These are phyloP conservation scores for Pseudophaeomoniella oleicola DNA, from an alignment of 2,329 filamentous ascomycete genomes.

Conservation along the genomic window DNA sequence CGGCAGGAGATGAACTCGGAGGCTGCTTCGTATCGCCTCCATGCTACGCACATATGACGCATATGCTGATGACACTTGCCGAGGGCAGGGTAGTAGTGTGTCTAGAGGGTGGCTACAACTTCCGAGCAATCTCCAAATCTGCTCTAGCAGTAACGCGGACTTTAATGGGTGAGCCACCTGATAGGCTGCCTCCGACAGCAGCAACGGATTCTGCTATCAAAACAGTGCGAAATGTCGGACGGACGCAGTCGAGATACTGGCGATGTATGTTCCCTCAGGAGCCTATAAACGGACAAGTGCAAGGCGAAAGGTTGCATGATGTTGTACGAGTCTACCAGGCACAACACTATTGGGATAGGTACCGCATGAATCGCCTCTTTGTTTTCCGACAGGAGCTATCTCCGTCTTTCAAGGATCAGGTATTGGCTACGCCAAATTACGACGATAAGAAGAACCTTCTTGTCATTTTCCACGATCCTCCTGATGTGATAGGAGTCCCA, in stretches of 20 bases:
- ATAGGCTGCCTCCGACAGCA: constrained; percentile 33
- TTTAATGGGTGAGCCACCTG: constrained; percentile 87
- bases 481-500: constrained; percentile 53
- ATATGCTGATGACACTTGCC: constrained; percentile 95
- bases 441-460: constrained; percentile 53
- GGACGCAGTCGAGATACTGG: constrained; percentile 59
- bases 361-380: constrained; percentile 66
- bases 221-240: constrained; percentile 42
- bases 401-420: constrained; percentile 71
- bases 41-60: constrained; percentile 96
- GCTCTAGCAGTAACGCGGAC: constrained; percentile 83
- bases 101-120: constrained; percentile 90
- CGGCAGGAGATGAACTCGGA: constrained; percentile 81
- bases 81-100: constrained; percentile 82
- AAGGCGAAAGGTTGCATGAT: constrained; percentile 57
- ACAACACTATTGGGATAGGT: constrained; percentile 53
- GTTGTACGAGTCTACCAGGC: constrained; percentile 66
- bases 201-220: constrained; percentile 38
- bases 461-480: constrained; percentile 71
- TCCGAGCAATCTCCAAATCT: constrained; percentile 81
- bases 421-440: constrained; percentile 64
- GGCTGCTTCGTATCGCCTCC: constrained; percentile 81
- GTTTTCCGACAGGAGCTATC: constrained; percentile 61
- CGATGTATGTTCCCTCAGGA: constrained; percentile 65
- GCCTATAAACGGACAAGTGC: constrained; percentile 34